phyloP scores from a whole-genome alignment of 805 yeast genomes.

The Metschnikowia continentalis region DNA sequence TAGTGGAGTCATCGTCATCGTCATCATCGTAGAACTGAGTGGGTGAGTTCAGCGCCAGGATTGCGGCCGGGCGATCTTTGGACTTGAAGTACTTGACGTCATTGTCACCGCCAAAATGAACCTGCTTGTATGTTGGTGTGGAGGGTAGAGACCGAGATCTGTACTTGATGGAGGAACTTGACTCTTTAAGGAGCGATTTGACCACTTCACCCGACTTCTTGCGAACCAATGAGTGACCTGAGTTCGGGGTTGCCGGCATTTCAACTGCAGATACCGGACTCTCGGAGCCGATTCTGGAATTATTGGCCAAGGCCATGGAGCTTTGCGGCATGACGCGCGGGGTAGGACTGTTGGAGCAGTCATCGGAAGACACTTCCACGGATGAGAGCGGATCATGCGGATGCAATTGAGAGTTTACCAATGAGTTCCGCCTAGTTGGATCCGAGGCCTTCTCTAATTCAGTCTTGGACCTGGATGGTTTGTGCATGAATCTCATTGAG shows the following conservation, averaged over 20 bases:
- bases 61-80: conserved; percentile 72
- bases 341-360: neutral
- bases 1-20: conserved; percentile 15
- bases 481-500: conserved; percentile 36
- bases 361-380: neutral
- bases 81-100: conserved; percentile 72
- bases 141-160: conserved; percentile 37
- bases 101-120: conserved; percentile 68
- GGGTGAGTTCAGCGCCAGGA: conserved; percentile 67
- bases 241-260: conserved; percentile 1
- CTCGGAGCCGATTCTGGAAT: neutral
- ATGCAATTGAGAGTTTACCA: conserved; percentile 18
- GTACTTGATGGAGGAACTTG: conserved; percentile 22
- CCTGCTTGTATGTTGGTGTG: conserved; percentile 64
- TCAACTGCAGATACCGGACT: neutral
- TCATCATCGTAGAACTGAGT: conserved; percentile 19
- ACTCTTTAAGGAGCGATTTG: conserved; percentile 64
- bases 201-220: conserved; percentile 65
- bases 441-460: conserved; percentile 27
- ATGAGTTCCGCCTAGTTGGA: conserved; percentile 26
- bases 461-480: conserved; percentile 33
- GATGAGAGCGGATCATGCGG: conserved; percentile 2
- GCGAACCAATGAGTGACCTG: conserved; percentile 43
- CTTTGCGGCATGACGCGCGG: neutral
- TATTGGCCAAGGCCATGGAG: neutral